A percentile compares a stretch with the other conserved stretches of the same genome.
phyloP scores from a whole-genome alignment of 192 early-diverging fungal genomes.

The Gonapodya sp. region DNA sequence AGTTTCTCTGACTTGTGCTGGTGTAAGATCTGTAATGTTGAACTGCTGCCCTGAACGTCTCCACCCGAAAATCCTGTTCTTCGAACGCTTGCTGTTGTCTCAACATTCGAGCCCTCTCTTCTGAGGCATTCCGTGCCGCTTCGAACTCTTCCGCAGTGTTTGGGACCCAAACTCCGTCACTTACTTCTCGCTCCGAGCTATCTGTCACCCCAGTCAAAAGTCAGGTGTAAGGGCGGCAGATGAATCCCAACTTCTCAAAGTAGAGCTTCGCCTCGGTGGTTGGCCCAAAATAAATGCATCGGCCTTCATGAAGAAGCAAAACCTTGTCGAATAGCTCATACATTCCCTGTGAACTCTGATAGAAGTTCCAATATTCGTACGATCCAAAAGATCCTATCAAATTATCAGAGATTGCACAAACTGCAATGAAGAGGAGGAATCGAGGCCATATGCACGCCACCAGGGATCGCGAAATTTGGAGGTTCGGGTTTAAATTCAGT shows the following conservation, averaged over 20 bases:
- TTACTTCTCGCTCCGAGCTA: conserved; percentile 34
- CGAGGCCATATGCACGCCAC: too few relatives aligned
- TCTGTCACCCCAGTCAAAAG: conserved; percentile 65
- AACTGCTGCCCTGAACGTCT: too few relatives aligned
- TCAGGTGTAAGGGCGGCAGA: conserved; percentile 54
- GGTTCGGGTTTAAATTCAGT: too few relatives aligned
- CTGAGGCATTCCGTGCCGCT: neutral
- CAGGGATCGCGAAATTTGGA: too few relatives aligned
- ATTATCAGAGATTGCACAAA: neutral
- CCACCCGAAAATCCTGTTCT: too few relatives aligned
- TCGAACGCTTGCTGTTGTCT: too few relatives aligned
- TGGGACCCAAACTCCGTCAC: conserved; percentile 40
- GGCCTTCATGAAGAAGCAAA: conserved; percentile 56
- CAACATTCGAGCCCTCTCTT: neutral
- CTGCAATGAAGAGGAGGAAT: conserved; percentile 62
- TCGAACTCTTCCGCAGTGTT: conserved; percentile 24
- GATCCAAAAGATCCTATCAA: neutral
- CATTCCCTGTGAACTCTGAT: conserved; percentile 69
- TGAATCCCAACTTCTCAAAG: conserved; percentile 37
- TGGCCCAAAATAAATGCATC: conserved; percentile 63
- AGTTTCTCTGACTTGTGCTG: too few relatives aligned
- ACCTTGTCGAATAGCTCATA: conserved; percentile 61
- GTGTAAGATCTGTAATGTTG: too few relatives aligned
- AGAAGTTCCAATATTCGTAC: conserved; percentile 26
- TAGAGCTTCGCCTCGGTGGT: conserved; percentile 34